phyloP scores from a whole-genome alignment of 23 red algal species.

The Cyanidioschyzon merolae region DNA sequence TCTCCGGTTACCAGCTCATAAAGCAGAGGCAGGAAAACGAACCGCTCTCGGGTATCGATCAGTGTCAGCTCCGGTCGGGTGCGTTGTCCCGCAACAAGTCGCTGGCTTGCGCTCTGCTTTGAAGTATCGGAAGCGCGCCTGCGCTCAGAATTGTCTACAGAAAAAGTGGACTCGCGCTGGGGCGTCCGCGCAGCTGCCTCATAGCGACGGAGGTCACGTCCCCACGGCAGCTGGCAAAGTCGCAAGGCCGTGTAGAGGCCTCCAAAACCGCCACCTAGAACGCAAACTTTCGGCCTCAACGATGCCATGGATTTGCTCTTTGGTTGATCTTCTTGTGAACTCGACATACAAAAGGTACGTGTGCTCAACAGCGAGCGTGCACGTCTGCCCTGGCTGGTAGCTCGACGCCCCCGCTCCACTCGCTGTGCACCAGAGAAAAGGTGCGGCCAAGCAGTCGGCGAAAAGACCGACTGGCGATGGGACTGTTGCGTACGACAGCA shows the following conservation, averaged over 20 bases:
- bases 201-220: conserved; percentile 2
- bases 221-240: conserved; percentile 65
- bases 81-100: conserved; percentile 1
- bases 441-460: too few relatives aligned
- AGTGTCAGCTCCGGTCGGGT: conserved; percentile 50
- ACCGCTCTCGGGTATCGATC: conserved; percentile 62
- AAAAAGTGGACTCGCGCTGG: neutral
- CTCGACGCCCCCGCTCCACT: too few relatives aligned
- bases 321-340: too few relatives aligned
- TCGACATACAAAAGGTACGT: too few relatives aligned
- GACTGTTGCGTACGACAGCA: too few relatives aligned
- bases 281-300: conserved; percentile 54
- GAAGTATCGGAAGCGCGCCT: neutral
- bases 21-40: conserved; percentile 84
- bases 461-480: too few relatives aligned
- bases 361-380: too few relatives aligned
- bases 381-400: too few relatives aligned
- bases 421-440: too few relatives aligned
- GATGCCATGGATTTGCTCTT: too few relatives aligned
- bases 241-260: conserved; percentile 68
- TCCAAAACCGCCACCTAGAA: conserved; percentile 84
- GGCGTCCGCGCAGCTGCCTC: neutral
- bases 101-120: conserved; percentile 14
- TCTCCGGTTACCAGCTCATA: conserved; percentile 76
- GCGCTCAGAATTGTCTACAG: neutral